These are phyloP conservation scores for Termitomyces eurrhizus DNA, from an alignment of 768 basidiomycete genomes.

Conservation along the genomic window DNA sequence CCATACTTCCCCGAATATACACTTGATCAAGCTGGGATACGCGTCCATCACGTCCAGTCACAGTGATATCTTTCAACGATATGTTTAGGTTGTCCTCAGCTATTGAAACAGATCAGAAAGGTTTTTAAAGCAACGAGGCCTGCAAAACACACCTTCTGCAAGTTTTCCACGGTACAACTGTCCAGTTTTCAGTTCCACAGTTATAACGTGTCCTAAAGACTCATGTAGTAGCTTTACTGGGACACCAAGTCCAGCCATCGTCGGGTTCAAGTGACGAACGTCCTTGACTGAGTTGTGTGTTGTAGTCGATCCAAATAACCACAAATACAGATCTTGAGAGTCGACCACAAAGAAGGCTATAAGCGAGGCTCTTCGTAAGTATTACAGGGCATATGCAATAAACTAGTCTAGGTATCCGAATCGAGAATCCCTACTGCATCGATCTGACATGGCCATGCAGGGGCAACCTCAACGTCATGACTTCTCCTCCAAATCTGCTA, in stretches of 20 bases:
- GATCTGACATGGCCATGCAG: not conserved
- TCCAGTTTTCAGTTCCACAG: conserved; percentile 97
- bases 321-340: conserved; percentile 11
- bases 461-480: conserved; percentile 13
- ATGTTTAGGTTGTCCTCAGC: conserved; percentile 99
- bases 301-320: conserved; percentile 14
- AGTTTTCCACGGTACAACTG: conserved; percentile 97
- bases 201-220: conserved; percentile 92
- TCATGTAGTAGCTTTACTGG: conserved; percentile 97
- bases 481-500: conserved; percentile 70
- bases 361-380: not conserved
- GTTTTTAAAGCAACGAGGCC: conserved; percentile 2
- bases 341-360: no score
- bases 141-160: conserved; percentile 73
- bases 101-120: conserved; percentile 28
- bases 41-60: conserved; percentile 96
- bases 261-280: conserved; percentile 19
- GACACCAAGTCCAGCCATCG: conserved; percentile 78
- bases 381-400: not conserved
- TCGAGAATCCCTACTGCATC: not conserved
- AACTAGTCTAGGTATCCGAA: not conserved
- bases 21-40: conserved; percentile 99
- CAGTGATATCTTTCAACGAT: conserved; percentile 93
- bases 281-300: conserved; percentile 10
- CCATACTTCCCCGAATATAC: conserved; percentile 97